Percentiles rank a stretch among this genome's conserved stretches.
Conservation (phyloP, 1,284 basidiomycete species). For the Inonotus hispidus region DNA sequence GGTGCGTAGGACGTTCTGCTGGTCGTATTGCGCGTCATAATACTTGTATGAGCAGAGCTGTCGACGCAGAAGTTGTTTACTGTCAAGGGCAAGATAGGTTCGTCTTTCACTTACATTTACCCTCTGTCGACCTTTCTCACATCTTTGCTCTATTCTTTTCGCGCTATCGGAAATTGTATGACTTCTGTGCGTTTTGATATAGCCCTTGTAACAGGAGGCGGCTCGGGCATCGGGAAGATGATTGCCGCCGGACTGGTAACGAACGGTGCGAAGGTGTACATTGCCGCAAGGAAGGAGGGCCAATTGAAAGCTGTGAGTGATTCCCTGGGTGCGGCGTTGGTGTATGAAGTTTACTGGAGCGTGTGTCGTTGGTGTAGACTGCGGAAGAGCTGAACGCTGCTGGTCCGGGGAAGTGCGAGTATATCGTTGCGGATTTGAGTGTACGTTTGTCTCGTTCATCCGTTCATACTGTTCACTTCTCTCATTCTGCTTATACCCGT, state of each 20-base stretch:
- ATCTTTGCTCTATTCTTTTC: background rate
- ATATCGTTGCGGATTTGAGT: conserved; percentile 67
- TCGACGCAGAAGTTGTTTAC: conserved; percentile 57
- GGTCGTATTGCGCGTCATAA: background rate
- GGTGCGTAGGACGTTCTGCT: background rate
- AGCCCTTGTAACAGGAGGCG: conserved; percentile 80
- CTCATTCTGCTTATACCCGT: background rate
- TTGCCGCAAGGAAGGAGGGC: conserved; percentile 77
- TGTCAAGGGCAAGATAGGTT: conserved; percentile 72
- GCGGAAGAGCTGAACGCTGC: conserved; percentile 52
- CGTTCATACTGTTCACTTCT: background rate
- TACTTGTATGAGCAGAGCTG: conserved; percentile 43
- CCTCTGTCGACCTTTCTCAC: too few relatives aligned
- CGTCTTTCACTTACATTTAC: too few relatives aligned
- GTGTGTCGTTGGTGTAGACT: conserved; percentile 35
- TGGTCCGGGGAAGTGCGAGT: conserved; percentile 57
- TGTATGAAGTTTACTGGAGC: conserved; percentile 31
- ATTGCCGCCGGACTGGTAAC: conserved; percentile 76
- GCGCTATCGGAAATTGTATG: conserved; percentile 2
- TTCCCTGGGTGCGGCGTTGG: background rate
- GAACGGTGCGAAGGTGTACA: conserved; percentile 82
- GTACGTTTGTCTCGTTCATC: conserved; percentile 36
- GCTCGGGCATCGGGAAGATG: conserved; percentile 75
- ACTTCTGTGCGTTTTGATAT: background rate
- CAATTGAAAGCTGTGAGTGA: conserved; percentile 63